phyloP scores from a whole-genome alignment of 306 rosid genomes.

The Morella rubra region DNA sequence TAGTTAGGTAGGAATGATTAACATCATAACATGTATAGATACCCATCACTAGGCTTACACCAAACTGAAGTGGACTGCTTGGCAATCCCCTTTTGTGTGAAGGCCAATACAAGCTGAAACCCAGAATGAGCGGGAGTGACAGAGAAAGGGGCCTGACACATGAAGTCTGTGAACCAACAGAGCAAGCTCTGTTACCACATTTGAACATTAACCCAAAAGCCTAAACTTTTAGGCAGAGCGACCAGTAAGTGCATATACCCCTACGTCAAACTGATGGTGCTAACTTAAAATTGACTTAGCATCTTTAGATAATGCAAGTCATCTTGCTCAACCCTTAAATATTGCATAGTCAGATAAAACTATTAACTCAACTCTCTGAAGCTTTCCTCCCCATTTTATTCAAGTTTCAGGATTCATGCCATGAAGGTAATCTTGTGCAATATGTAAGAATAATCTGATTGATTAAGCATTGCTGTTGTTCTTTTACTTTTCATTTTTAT shows the following conservation, averaged over 20 bases:
- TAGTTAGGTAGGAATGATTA: neutral
- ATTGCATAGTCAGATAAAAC: neutral
- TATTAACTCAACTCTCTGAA: slow-evolving; percentile 12
- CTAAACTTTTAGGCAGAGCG: neutral
- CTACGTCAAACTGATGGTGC: neutral
- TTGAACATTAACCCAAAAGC: neutral
- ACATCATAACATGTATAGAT: too few species aligned
- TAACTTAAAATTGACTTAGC: neutral
- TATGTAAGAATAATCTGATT: slow-evolving; percentile 3
- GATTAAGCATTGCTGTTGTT: neutral
- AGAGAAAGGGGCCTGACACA: neutral
- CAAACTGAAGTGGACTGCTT: too few species aligned
- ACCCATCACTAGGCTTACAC: too few species aligned
- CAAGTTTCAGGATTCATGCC: slow-evolving; percentile 7
- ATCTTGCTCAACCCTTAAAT: neutral
- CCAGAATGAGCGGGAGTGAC: too few species aligned
- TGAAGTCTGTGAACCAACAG: neutral
- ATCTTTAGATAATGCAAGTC: neutral
- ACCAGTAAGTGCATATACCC: neutral
- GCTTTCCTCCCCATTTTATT: neutral
- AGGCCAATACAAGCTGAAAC: too few species aligned
- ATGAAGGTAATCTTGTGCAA: slow-evolving; percentile 11
- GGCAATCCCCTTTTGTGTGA: too few species aligned
- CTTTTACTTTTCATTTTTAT: neutral
- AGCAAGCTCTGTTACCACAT: neutral